Evolutionary conservation across 139 green algal genomes (phyloP).

Genomic region (Tetradesmus obliquus): DNA sequence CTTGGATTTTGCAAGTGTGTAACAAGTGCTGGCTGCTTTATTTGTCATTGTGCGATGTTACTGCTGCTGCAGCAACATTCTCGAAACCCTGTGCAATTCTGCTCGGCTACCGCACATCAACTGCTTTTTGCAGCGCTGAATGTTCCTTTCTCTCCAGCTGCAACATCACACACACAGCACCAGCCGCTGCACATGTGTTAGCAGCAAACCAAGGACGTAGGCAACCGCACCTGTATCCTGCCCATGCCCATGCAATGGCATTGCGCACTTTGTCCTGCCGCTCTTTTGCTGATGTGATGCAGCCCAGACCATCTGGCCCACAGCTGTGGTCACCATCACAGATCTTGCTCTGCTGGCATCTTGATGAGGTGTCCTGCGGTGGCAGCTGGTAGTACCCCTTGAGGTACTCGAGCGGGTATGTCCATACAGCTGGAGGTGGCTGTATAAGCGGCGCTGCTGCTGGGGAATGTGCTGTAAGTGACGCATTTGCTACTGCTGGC

Average conservation of each 20-base stretch:
- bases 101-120: too few relatives aligned
- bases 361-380: conserved; percentile 60
- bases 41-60: too few relatives aligned
- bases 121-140: too few relatives aligned
- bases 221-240: conserved; percentile 68
- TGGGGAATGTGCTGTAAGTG: not conserved
- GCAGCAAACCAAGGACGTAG: not conserved
- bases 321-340: conserved; percentile 72
- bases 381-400: conserved; percentile 53
- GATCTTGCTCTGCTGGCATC: conserved; percentile 70
- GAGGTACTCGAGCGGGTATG: conserved; percentile 37
- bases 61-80: too few relatives aligned
- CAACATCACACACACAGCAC: not conserved
- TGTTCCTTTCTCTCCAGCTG: not conserved
- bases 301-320: conserved; percentile 61
- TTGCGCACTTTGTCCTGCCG: conserved; percentile 61
- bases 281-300: conserved; percentile 51
- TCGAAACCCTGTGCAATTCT: too few relatives aligned
- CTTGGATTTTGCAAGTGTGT: too few relatives aligned
- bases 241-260: conserved; percentile 72
- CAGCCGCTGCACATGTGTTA: not conserved
- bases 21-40: too few relatives aligned
- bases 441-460: not conserved
- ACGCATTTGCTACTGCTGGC: conserved; percentile 20
- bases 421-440: not conserved